These are phyloP conservation scores for Sextonia rubra DNA, from an alignment of 164 flowering plant genomes.

Conservation along the genomic window DNA sequence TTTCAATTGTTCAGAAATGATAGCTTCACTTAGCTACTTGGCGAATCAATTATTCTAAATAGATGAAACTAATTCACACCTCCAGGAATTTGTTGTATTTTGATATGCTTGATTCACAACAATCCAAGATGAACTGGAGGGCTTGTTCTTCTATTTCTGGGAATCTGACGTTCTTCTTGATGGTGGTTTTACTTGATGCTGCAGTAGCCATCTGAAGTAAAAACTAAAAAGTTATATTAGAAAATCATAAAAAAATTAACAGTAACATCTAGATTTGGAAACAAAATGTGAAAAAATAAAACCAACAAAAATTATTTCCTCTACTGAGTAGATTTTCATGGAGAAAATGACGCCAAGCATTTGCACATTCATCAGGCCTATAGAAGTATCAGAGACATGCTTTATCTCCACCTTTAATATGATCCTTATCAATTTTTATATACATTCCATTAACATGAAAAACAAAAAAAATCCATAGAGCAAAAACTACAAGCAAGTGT, in stretches of 20 bases:
- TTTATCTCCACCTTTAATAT: no score
- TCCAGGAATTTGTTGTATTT: constrained; percentile 83
- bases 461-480: no score
- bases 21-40: not conserved
- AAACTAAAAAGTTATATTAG: not conserved
- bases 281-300: not conserved
- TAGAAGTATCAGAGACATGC: no score
- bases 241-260: no score
- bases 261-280: not conserved
- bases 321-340: no score
- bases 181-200: constrained; percentile 57
- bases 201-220: constrained; percentile 82
- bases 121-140: constrained; percentile 70
- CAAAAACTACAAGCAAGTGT: no score
- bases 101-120: constrained; percentile 84
- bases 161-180: constrained; percentile 60
- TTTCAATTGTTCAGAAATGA: not conserved
- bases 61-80: constrained; percentile 29
- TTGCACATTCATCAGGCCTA: no score
- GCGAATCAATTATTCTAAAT: not conserved
- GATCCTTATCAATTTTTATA: no score
- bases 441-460: no score
- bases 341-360: no score
- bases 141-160: constrained; percentile 83
- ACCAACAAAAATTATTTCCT: no score